These are phyloP conservation scores for Perkinsus olseni DNA, from an alignment of 169 alveolate species.

Conservation along the genomic window DNA sequence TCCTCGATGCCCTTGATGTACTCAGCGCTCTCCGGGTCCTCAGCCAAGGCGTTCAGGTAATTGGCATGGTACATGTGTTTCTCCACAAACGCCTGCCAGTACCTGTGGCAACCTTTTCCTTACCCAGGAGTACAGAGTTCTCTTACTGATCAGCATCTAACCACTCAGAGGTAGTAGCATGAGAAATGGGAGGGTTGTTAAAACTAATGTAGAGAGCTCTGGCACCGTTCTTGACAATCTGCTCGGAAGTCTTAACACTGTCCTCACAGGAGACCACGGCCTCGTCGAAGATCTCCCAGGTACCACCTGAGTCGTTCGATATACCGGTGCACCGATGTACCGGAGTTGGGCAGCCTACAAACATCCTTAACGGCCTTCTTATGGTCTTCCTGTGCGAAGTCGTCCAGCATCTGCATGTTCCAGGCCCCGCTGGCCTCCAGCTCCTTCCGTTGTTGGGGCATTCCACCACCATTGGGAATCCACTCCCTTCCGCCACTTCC, in stretches of 20 bases:
- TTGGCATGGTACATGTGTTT: slow-evolving; percentile 46
- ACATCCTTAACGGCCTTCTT: slow-evolving; percentile 19
- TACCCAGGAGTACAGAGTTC: no score
- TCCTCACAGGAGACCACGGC: slow-evolving; percentile 41
- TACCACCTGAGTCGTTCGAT: neutral
- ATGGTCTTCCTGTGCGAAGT: neutral
- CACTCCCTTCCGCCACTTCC: no score
- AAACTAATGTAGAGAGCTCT: slow-evolving; percentile 66
- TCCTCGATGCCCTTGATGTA: neutral
- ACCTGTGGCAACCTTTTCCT: neutral
- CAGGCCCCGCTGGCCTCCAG: no score
- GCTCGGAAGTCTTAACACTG: slow-evolving; percentile 43
- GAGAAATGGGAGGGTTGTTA: slow-evolving; percentile 54
- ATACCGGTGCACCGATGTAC: neutral
- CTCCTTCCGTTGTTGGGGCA: no score
- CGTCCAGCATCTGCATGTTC: neutral
- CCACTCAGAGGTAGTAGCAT: slow-evolving; percentile 46
- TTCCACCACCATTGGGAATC: no score
- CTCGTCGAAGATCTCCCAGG: slow-evolving; percentile 11
- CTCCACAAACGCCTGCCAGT: slow-evolving; percentile 78
- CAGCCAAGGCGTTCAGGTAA: slow-evolving; percentile 15
- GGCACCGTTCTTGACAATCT: slow-evolving; percentile 60
- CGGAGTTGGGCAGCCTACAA: neutral
- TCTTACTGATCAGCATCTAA: slow-evolving; percentile 58
- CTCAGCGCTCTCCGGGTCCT: slow-evolving; percentile 23